Evolutionary conservation across 2,329 filamentous ascomycete species (phyloP), one percentile per base, ranked within the genome.

Genomic region (Xylariaceae sp.): DNA sequence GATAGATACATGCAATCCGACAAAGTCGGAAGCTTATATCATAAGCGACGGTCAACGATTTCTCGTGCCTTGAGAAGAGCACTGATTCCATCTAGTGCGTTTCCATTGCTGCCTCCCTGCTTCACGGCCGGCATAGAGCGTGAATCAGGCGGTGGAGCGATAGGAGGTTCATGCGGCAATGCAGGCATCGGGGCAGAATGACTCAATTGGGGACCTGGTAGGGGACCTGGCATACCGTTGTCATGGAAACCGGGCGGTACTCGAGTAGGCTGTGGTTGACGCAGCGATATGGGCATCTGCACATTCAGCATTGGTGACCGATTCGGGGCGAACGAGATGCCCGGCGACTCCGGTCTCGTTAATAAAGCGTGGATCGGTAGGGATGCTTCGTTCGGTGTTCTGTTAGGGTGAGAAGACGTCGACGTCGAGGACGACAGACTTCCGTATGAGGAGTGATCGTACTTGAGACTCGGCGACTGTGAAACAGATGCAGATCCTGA

Each of bases 11-110:
- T 30, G 23, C 23, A 30, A 30, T 4, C 17, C 42, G 4, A 18
- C 17, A 13, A 50, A 35, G 15, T 44, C 15, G 23, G 7, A 23
- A 15, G 15, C n/a, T 37, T 8, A 37, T 23, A 44, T 64, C 53
- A 66, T 5, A 55, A 63, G 55, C 76, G 73, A 48, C 78, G 77
- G 59, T 80, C 80, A 45, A 86, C 81, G 61, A 86, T 82, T 65
- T 86, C 83, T 37, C 83, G 82, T 8, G 84, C 84, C 61, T 76
- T 77, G 1, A 86, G 69, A 9, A 87, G 72, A 5, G 83, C 83
- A 60, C 77, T 83, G 73, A 87, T 82, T 1, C 83, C 83, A 62
- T 86, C 83, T 17, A 85, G 71, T 2, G 71, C 69, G 4, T 63
- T 64, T 3, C 73, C 72, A 2, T 66, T 50, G 5, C 48, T 30